Percentiles rank a stretch among this genome's conserved stretches.
Conservation (phyloP, 208 protist species). For the Crithidia bombi region DNA sequence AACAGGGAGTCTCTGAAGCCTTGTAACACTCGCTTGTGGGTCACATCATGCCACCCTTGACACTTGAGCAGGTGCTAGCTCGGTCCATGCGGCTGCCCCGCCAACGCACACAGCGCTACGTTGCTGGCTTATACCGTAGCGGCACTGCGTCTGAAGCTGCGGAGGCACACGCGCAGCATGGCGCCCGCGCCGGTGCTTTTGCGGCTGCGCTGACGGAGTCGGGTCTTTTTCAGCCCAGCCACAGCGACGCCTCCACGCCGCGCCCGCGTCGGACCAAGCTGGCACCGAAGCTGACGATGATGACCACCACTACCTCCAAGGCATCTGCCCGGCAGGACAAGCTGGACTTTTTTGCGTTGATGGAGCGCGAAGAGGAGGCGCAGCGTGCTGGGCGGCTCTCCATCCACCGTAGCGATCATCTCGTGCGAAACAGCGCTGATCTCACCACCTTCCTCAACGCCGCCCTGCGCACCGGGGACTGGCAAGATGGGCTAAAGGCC, state of each 20-base stretch:
- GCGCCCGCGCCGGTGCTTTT: not conserved
- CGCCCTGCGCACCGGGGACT: slow-evolving; percentile 59
- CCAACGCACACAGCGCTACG: slow-evolving; percentile 31
- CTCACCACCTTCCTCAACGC: slow-evolving; percentile 65
- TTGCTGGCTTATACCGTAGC: slow-evolving; percentile 27
- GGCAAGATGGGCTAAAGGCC: slow-evolving; percentile 68
- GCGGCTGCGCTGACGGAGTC: not conserved
- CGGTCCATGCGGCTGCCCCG: slow-evolving; percentile 81
- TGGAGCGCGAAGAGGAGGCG: slow-evolving; percentile 68
- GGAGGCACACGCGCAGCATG: not conserved
- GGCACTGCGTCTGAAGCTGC: not conserved
- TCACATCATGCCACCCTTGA: slow-evolving; percentile 73
- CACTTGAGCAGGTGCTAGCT: slow-evolving; percentile 87
- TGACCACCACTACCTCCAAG: no score
- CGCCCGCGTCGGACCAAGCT: not conserved
- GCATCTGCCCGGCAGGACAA: slow-evolving; percentile 12
- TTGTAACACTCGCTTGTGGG: no score
- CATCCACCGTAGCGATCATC: slow-evolving; percentile 44
- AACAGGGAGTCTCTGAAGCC: no score
- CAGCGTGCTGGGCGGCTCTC: slow-evolving; percentile 38
- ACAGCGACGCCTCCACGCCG: slow-evolving; percentile 1
- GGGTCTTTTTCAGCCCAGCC: not conserved
- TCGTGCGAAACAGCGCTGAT: slow-evolving; percentile 73
- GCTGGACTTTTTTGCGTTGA: slow-evolving; percentile 56
- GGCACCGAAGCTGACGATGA: not conserved